Evolutionary conservation across 768 basidiomycete species (phyloP), one percentile per base, ranked within the genome.

Genomic region (Hygrocybe punicea): DNA sequence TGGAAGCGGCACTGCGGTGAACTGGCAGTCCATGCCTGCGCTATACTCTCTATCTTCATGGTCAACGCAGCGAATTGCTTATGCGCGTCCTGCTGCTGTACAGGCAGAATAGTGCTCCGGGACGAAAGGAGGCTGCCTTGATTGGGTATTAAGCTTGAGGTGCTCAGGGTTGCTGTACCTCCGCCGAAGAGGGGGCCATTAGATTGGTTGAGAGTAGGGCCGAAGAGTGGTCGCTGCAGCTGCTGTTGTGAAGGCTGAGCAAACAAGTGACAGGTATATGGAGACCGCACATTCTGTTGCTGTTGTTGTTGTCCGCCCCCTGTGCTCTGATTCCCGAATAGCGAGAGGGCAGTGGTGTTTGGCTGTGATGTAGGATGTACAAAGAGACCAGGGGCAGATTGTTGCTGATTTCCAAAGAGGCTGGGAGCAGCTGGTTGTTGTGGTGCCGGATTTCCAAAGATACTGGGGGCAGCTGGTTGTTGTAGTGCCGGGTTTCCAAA

Each of bases 1-100:
- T 93, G 91, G 70, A 94, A 94, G 47, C 86, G 80, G 69, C 91
- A 92, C 42, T 83, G 77, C 2, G 84, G 77, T 0, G 85, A 86
- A 19, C 69, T 62, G 19, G 90, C 75, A 64, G 86, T 84, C 90
- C 91, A 94, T 3, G 89, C 85, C 36, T 79, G 75, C 5, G 82
- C 78, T 53, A 92, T 79, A 0, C 66, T 74, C 65, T 89, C 84
- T 21, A 93, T 84, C 56, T 80, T 79, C 53, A 84, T 81, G 9
- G 73, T 69, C 21, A 89, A 64, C 37, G 74, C 78, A 2, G 70
- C 60, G 56, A 81, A 85, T 60, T 90, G 84, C 11, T 74, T 72
- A 57, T 84, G 83, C 6, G 84, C 77, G 19, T 77, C 77, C 58
- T 83, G 80, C 61, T 78, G 76, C 35, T 70, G 69, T 3, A 75